Evolutionary conservation across 2,329 filamentous ascomycete species (phyloP), one percentile per base, ranked within the genome.

Genomic region (Fusarium buxicola): DNA sequence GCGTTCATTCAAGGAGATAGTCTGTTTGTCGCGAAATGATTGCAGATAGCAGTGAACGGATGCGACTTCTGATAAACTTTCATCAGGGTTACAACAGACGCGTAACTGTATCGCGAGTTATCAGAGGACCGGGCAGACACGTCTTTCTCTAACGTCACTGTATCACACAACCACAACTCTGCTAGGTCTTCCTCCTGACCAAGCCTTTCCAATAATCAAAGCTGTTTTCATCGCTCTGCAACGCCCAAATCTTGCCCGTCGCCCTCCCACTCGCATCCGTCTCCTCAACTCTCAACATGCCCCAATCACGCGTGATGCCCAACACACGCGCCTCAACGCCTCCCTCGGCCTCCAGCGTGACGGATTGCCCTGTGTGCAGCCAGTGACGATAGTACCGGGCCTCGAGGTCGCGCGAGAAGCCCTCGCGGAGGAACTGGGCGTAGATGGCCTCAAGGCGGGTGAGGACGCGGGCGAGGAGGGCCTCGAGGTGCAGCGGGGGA

Each of bases 161-260:
- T n/a, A 31, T 30, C 18, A 45, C 8, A 16, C 9, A 15, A 16
- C 11, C 11, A 18, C 47, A 4, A 4, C 34, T 51, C 27, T 36
- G 5, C 24, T 73, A 93, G 2, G 88, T 76, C 81, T 96, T 98
- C 71, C 89, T 86, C 80, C 87, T 92, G 16, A 99, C 80, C 70
- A 99, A 73, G 0, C 95, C 95, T 73, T 86, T 92, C 79, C 97
- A 96, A 75, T 97, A 99, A 77, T 99, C 95, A 80, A 99, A 99
- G 75, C 94, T 97, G 73, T 99, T 99, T 74, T 94, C 92, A 76
- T 99, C 95, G 75, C 93, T 97, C 81, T 97, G 94, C 77, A 99
- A 77, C 69, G 90, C 87, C 85, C 91, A 94, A 45, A 90, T 81
- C 76, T 85, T 91, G 0, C 94, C 94, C 1, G 92, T 97, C 3